phyloP scores from a whole-genome alignment of 345 rosid species.

The Populus alba region DNA sequence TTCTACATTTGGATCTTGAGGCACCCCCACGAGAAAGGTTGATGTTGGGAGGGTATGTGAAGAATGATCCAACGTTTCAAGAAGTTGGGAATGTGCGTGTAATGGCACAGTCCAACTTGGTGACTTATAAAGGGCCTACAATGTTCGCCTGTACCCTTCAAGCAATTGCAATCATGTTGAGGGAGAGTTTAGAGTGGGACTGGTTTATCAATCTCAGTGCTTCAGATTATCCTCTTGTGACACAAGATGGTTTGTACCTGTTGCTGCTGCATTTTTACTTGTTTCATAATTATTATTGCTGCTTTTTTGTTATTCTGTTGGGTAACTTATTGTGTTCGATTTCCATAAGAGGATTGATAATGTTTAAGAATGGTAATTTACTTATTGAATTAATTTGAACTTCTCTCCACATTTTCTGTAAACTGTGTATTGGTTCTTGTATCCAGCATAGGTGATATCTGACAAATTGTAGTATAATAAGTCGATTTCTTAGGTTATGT shows the following conservation, averaged over 20 bases:
- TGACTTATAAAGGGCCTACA: slow-evolving; percentile 90
- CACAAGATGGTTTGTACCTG: slow-evolving; percentile 78
- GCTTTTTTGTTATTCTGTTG: slow-evolving; percentile 3
- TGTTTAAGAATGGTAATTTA: neutral
- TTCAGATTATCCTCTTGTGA: slow-evolving; percentile 87
- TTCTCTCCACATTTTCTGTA: too few species aligned
- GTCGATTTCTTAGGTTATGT: too few species aligned
- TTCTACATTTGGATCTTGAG: slow-evolving; percentile 89
- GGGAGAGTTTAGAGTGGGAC: slow-evolving; percentile 88
- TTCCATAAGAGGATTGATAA: neutral
- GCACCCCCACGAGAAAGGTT: slow-evolving; percentile 85
- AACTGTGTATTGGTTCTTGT: too few species aligned
- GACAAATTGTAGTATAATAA: too few species aligned
- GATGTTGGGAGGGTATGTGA: slow-evolving; percentile 62
- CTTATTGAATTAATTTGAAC: neutral
- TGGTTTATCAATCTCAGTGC: slow-evolving; percentile 96
- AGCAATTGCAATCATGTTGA: slow-evolving; percentile 74
- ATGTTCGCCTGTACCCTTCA: slow-evolving; percentile 93
- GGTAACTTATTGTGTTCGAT: neutral
- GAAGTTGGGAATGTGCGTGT: slow-evolving; percentile 83
- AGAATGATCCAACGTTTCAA: slow-evolving; percentile 65
- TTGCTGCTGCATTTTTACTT: slow-evolving; percentile 1
- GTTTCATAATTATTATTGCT: neutral
- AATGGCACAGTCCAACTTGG: slow-evolving; percentile 87
- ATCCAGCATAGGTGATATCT: too few species aligned